A percentile compares a stretch with the other conserved stretches of the same genome.
These are phyloP conservation scores for Sporisorium iseilematis-ciliati DNA, from an alignment of 1,284 basidiomycete genomes.

Conservation along the genomic window DNA sequence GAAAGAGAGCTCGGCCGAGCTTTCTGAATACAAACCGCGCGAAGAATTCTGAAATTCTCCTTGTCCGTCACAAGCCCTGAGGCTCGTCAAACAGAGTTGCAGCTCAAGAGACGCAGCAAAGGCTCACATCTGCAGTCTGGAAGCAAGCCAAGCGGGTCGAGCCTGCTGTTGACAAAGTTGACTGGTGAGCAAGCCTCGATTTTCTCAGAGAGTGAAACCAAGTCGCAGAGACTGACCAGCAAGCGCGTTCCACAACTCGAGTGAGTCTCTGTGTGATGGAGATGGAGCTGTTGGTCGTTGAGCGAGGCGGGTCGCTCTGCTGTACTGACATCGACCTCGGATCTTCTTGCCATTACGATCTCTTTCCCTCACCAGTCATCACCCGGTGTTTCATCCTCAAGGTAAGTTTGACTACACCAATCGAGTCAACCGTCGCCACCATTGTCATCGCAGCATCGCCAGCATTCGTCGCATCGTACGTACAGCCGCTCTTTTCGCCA, in stretches of 20 bases:
- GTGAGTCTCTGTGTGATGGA: neutral
- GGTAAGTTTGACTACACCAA: conserved; percentile 39
- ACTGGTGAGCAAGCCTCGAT: conserved; percentile 17
- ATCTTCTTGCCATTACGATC: conserved; percentile 34
- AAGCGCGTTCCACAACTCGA: neutral
- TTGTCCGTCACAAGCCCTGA: neutral
- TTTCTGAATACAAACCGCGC: conserved; percentile 1
- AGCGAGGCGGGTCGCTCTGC: conserved; percentile 2
- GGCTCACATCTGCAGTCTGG: neutral
- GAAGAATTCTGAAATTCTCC: neutral
- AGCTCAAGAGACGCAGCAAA: conserved; percentile 2
- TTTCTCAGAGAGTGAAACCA: neutral
- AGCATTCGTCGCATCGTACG: conserved; percentile 4
- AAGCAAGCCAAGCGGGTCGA: neutral
- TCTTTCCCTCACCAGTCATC: conserved; percentile 45
- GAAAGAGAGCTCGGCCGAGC: neutral
- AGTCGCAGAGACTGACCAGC: conserved; percentile 5
- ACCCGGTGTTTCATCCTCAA: conserved; percentile 52
- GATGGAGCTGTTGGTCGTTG: conserved; percentile 4
- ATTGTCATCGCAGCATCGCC: conserved; percentile 28
- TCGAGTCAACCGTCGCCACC: conserved; percentile 14
- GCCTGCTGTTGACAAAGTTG: neutral
- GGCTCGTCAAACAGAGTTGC: neutral
- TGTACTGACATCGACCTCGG: conserved; percentile 22
- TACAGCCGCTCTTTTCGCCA: conserved; percentile 4